These are phyloP conservation scores for Pelargonium citronellum DNA, from an alignment of 441 rosid species.

Conservation along the genomic window DNA sequence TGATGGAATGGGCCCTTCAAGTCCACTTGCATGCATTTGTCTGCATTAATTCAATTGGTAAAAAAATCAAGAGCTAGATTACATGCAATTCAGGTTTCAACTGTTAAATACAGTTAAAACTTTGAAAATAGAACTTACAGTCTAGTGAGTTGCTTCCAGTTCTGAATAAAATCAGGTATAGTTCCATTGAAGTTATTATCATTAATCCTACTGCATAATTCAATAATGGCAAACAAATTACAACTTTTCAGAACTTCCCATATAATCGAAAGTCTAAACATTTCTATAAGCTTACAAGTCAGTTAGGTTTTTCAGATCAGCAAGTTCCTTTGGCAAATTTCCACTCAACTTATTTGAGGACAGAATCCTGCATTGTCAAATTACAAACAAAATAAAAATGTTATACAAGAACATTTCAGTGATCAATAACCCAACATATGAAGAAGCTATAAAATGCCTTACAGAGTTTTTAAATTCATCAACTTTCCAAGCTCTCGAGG, in stretches of 20 bases:
- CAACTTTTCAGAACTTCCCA: not conserved
- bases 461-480: slow-evolving; percentile 50
- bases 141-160: slow-evolving; percentile 43
- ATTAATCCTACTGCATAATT: slow-evolving; percentile 45
- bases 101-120: not conserved
- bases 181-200: slow-evolving; percentile 50
- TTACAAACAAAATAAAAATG: not conserved
- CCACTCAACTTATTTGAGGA: slow-evolving; percentile 72
- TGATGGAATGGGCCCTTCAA: slow-evolving; percentile 57
- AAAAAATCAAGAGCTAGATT: slow-evolving; percentile 10
- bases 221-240: slow-evolving; percentile 3
- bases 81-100: slow-evolving; percentile 5
- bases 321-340: slow-evolving; percentile 48
- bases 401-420: not conserved
- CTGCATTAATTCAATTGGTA: slow-evolving; percentile 27
- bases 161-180: slow-evolving; percentile 41
- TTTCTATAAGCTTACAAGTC: slow-evolving; percentile 45
- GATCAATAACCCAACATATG: slow-evolving; percentile 16
- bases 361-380: slow-evolving; percentile 43
- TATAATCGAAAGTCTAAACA: not conserved
- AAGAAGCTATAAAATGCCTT: slow-evolving; percentile 25
- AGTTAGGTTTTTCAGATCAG: slow-evolving; percentile 46
- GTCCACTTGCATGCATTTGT: slow-evolving; percentile 61
- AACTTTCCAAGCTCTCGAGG: slow-evolving; percentile 69
- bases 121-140: slow-evolving; percentile 37